Conservation (phyloP, 805 yeast genomes). For the Myxozyma melibiosi region DNA sequence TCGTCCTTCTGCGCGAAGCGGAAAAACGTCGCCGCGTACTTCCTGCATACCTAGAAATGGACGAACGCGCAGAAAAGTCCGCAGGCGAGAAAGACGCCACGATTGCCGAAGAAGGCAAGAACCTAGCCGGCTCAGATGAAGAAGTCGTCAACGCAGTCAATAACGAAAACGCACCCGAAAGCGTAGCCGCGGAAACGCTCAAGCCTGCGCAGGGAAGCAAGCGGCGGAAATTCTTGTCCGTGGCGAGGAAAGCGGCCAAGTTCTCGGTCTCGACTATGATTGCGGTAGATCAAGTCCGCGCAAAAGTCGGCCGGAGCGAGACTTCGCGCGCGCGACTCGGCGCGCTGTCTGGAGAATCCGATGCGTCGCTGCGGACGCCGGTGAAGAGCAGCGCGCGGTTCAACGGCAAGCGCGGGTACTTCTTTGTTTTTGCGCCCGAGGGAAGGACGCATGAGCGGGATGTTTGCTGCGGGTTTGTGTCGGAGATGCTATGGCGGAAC, state of each 20-base stretch:
- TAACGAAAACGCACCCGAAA: too few relatives aligned
- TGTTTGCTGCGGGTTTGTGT: constrained; percentile 9
- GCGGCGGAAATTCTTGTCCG: constrained; percentile 3
- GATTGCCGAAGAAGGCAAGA: not conserved
- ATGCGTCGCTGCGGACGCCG: not conserved
- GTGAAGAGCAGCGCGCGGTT: constrained; percentile 6
- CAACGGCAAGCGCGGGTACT: constrained; percentile 15
- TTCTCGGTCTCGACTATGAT: constrained; percentile 3
- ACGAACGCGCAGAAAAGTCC: not conserved
- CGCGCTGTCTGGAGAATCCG: not conserved
- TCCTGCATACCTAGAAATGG: not conserved
- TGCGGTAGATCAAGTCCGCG: constrained; percentile 11
- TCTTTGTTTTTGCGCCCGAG: not conserved
- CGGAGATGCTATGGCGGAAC: constrained; percentile 5
- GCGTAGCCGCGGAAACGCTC: too few relatives aligned
- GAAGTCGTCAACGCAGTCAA: constrained; percentile 2
- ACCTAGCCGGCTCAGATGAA: not conserved
- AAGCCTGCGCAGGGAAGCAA: not conserved
- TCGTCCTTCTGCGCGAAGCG: constrained; percentile 14
- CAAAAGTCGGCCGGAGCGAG: constrained; percentile 12
- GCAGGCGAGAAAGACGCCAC: not conserved
- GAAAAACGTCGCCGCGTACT: constrained; percentile 7
- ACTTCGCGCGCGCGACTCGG: constrained; percentile 12
- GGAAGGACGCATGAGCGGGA: not conserved
- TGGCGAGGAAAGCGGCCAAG: constrained; percentile 2